A percentile compares a stretch with the other conserved stretches of the same genome.
Evolutionary conservation across 352 stramenopile genomes (phyloP).

Genomic region (Pythium insidiosum): DNA sequence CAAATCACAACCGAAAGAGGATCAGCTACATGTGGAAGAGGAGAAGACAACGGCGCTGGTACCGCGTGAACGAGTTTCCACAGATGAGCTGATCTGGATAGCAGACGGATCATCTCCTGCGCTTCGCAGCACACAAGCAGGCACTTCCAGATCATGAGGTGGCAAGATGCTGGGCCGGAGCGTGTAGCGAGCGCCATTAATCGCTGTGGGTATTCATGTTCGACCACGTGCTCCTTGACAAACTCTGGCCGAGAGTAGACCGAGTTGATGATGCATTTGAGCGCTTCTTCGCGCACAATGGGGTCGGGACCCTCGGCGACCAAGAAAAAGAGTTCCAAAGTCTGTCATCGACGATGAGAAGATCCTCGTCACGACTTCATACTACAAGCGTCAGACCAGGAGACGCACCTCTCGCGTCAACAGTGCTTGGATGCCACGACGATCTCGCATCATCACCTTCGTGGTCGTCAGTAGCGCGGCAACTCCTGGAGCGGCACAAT

Average conservation of each 20-base stretch:
- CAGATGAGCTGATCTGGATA: conserved; percentile 19
- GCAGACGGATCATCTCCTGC: conserved; percentile 14
- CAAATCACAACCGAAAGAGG: no score
- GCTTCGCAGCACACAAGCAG: conserved; percentile 45
- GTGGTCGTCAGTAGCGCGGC: conserved; percentile 27
- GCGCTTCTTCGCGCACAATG: conserved; percentile 30
- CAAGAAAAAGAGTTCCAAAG: conserved; percentile 24
- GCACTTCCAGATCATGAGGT: conserved; percentile 52
- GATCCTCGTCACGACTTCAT: neutral
- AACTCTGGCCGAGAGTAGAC: conserved; percentile 55
- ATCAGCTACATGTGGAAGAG: no score
- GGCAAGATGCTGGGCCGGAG: conserved; percentile 21
- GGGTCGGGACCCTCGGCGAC: conserved; percentile 17
- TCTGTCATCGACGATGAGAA: conserved; percentile 10
- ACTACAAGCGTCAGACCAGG: neutral
- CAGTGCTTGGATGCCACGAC: conserved; percentile 44
- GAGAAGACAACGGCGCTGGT: no score
- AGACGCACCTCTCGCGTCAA: conserved; percentile 29
- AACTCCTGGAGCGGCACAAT: conserved; percentile 1
- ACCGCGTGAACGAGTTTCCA: conserved; percentile 43
- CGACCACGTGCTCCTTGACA: conserved; percentile 21
- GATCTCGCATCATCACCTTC: conserved; percentile 64
- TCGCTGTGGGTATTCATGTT: conserved; percentile 13
- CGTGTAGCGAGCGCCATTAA: conserved; percentile 20
- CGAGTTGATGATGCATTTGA: conserved; percentile 69